Evolutionary conservation across 2,329 filamentous ascomycete species (phyloP).

Genomic region (Diatrype stigma): DNA sequence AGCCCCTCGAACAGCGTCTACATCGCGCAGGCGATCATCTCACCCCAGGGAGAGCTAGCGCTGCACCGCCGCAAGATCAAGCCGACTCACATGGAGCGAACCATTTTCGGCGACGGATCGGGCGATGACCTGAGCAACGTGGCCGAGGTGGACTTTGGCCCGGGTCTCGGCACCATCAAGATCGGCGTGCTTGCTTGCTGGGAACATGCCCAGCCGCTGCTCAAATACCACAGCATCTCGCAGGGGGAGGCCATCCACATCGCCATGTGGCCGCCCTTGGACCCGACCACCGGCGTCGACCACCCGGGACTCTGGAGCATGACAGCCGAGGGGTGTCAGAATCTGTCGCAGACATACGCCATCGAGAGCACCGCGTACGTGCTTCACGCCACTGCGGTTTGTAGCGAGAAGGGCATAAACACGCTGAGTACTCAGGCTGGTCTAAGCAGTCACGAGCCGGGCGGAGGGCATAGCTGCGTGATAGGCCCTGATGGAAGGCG

Average conservation of each 20-base stretch:
- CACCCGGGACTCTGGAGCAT: too few relatives aligned
- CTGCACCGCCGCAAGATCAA: slow-evolving; percentile 46
- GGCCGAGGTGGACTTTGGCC: slow-evolving; percentile 33
- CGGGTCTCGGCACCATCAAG: slow-evolving; percentile 19
- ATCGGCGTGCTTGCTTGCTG: slow-evolving; percentile 45
- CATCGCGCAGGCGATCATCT: slow-evolving; percentile 43
- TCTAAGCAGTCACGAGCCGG: slow-evolving; percentile 33
- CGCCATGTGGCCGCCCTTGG: slow-evolving; percentile 40
- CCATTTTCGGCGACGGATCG: slow-evolving; percentile 43
- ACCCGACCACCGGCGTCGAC: slow-evolving; percentile 11
- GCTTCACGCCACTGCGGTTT: too few relatives aligned
- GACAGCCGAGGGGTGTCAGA: slow-evolving; percentile 32
- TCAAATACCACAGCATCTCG: slow-evolving; percentile 41
- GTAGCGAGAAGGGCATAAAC: too few relatives aligned
- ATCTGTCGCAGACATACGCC: slow-evolving; percentile 52
- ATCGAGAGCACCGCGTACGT: slow-evolving; percentile 54
- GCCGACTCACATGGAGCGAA: slow-evolving; percentile 49
- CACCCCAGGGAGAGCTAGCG: slow-evolving; percentile 34
- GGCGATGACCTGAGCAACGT: slow-evolving; percentile 36
- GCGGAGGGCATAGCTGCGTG: slow-evolving; percentile 42
- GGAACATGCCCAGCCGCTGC: slow-evolving; percentile 47
- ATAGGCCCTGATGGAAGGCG: slow-evolving; percentile 47
- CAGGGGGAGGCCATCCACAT: slow-evolving; percentile 45
- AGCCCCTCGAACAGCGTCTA: slow-evolving; percentile 35
- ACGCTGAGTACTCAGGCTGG: slow-evolving; percentile 35